Percentiles rank a stretch among this genome's conserved stretches.
These are phyloP conservation scores for Talaromyces proteolyticus DNA, from an alignment of 495 filamentous ascomycete species.

Conservation along the genomic window DNA sequence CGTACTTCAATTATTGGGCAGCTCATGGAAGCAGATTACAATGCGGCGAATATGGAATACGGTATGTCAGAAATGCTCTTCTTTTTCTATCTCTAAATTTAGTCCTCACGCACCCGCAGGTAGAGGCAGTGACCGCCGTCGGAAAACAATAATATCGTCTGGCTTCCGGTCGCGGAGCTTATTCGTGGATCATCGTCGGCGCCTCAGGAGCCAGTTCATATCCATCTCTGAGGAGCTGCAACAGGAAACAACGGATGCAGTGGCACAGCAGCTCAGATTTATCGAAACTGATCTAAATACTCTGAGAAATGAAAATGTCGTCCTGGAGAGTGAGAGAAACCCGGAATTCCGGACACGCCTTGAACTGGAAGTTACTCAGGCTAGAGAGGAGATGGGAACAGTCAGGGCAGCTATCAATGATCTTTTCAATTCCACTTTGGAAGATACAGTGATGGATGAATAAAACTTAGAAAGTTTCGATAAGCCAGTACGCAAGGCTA, in stretches of 20 bases:
- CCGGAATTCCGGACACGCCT: background rate
- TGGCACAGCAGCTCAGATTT: background rate
- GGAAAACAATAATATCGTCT: slow-evolving; percentile 1
- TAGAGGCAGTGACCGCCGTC: slow-evolving; percentile 3
- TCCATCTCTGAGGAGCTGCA: background rate
- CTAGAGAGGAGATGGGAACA: slow-evolving; percentile 1
- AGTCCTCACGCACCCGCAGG: background rate
- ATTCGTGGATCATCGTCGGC: background rate
- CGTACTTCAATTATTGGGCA: slow-evolving; percentile 1
- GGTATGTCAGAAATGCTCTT: background rate
- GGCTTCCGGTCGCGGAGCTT: background rate
- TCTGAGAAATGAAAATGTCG: slow-evolving; percentile 2
- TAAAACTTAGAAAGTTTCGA: too few species aligned
- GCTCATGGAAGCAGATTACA: slow-evolving; percentile 1
- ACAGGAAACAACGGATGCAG: slow-evolving; percentile 1
- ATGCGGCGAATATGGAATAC: background rate
- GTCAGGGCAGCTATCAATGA: background rate
- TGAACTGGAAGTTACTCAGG: background rate
- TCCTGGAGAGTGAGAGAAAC: slow-evolving; percentile 3
- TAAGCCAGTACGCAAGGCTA: too few species aligned
- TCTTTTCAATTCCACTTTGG: background rate
- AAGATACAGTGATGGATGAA: background rate
- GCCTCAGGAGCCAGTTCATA: background rate
- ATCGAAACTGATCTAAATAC: slow-evolving; percentile 3
- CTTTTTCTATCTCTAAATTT: background rate